Base-by-base conservation (phyloP, 2,329 filamentous ascomycete genomes). In the Alternaria triticimaculans region DNA sequence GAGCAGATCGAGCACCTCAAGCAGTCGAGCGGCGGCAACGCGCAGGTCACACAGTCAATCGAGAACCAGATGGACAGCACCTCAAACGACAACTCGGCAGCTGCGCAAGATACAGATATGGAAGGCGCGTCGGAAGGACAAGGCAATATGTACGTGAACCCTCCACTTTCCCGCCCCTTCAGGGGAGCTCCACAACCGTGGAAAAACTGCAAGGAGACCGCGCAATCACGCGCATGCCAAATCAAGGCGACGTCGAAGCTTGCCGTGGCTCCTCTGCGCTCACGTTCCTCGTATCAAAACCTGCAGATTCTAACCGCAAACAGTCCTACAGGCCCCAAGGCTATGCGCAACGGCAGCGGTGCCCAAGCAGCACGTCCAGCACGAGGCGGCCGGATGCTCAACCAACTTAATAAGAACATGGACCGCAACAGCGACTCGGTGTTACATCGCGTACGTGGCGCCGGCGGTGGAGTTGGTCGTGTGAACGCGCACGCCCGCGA, bases 271-370 rank as follows among this genome's bases (percentile, higher is more conserved):
- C 50, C 49, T 26, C 12, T 41, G 18, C 21, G 12, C n/a, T 37
- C 14, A 23, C 18, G 33, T 4, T 18, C 14, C 8, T 25, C 14
- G 5, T 12, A 18, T 43, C 4, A 8, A 9, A 28, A 55, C 20
- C 43, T 23, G 53, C 62, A 57, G 8, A 28, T 5, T 44, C 76
- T 77, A 66, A 78, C 68, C 59, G n/a, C 18, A 26, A n/a, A n/a
- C 74, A 97, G 95, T 76, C 96, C 96, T 10, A 98, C 94, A 55
- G 96, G 95, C 60, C 96, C 96, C 18, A 96, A 94, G 79, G 94
- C 94, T 33, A 97, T 98, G 94, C 92, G 96, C 75, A 93, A 91
- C 78, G 88, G 88, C 56, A 87, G 83, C 72, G 76, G 74, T 26
- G 58, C 67, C 18, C 68, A 71, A 57, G 60, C 68, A 64, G 60